These are phyloP conservation scores for Tuber indicum DNA, from an alignment of 495 filamentous ascomycete genomes.

Conservation along the genomic window DNA sequence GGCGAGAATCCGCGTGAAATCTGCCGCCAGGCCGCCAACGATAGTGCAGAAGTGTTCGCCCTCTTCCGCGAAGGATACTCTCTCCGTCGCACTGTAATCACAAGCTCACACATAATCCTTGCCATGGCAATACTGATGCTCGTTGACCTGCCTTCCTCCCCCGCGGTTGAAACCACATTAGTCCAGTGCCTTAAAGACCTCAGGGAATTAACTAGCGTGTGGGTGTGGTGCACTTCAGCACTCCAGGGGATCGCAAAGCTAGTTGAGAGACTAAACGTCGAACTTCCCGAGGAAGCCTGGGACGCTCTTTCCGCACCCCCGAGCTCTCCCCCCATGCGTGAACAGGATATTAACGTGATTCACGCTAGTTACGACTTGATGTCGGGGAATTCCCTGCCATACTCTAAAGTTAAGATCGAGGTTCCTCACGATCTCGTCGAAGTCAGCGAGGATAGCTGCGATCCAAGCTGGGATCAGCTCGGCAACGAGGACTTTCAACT, in stretches of 20 bases:
- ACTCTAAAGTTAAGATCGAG: slow-evolving; percentile 15
- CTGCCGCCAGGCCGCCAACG: slow-evolving; percentile 56
- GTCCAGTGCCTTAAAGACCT: slow-evolving; percentile 25
- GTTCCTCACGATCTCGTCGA: slow-evolving; percentile 13
- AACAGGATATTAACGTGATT: slow-evolving; percentile 7
- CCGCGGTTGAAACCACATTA: slow-evolving; percentile 9
- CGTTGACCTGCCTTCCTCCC: slow-evolving; percentile 28
- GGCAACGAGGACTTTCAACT: slow-evolving; percentile 24
- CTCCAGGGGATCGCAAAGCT: slow-evolving; percentile 16
- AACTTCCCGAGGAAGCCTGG: slow-evolving; percentile 25
- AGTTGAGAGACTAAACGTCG: slow-evolving; percentile 19
- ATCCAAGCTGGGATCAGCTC: slow-evolving; percentile 20
- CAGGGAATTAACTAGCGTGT: slow-evolving; percentile 27
- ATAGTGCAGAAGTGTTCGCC: slow-evolving; percentile 44
- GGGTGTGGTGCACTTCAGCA: slow-evolving; percentile 25
- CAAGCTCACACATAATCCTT: slow-evolving; percentile 32
- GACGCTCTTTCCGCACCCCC: slow-evolving; percentile 11
- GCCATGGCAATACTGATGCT: slow-evolving; percentile 26
- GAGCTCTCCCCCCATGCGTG: slow-evolving; percentile 4
- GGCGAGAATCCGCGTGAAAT: slow-evolving; percentile 57
- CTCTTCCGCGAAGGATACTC: slow-evolving; percentile 23
- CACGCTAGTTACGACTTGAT: slow-evolving; percentile 13
- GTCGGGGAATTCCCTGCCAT: slow-evolving; percentile 16
- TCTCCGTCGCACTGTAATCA: slow-evolving; percentile 25
- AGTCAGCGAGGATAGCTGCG: slow-evolving; percentile 6